phyloP scores from a whole-genome alignment of 2,329 filamentous ascomycete species.

The Pezicula radicicola region DNA sequence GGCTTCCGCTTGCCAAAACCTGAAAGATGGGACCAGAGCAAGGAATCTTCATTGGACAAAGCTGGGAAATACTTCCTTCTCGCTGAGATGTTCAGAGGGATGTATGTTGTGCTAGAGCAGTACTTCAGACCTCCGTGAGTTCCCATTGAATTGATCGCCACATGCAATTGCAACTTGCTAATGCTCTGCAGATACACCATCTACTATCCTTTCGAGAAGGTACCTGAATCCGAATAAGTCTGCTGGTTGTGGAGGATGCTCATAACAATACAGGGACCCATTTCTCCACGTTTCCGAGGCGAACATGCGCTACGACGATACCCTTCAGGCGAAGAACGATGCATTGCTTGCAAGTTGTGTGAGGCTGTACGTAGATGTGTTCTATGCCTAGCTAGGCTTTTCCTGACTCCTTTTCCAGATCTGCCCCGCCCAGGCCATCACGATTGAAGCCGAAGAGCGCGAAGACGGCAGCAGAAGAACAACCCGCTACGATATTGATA shows the following conservation, averaged over 20 bases:
- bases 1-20: constrained; percentile 76
- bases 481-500: constrained; percentile 98
- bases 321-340: constrained; percentile 95
- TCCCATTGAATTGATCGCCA: constrained; percentile 17
- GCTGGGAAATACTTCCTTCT: constrained; percentile 92
- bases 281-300: constrained; percentile 95
- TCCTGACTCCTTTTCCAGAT: constrained; percentile 47
- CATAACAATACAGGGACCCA: constrained; percentile 64
- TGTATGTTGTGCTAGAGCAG: constrained; percentile 97
- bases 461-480: constrained; percentile 93
- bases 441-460: constrained; percentile 97
- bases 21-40: constrained; percentile 76
- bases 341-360: constrained; percentile 99
- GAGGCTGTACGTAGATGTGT: constrained; percentile 61
- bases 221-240: constrained; percentile 28
- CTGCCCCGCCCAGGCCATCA: constrained; percentile 97
- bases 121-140: constrained; percentile 97
- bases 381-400: background rate
- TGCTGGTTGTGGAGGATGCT: constrained; percentile 14
- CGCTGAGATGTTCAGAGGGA: constrained; percentile 93
- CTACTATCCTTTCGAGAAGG: constrained; percentile 97
- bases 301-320: constrained; percentile 96
- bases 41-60: constrained; percentile 76
- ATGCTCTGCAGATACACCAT: constrained; percentile 77
- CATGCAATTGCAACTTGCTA: constrained; percentile 17